A percentile compares a stretch with the other conserved stretches of the same genome.
Evolutionary conservation across 352 stramenopile species (phyloP).

Genomic region (Globisporangium emineosum): DNA sequence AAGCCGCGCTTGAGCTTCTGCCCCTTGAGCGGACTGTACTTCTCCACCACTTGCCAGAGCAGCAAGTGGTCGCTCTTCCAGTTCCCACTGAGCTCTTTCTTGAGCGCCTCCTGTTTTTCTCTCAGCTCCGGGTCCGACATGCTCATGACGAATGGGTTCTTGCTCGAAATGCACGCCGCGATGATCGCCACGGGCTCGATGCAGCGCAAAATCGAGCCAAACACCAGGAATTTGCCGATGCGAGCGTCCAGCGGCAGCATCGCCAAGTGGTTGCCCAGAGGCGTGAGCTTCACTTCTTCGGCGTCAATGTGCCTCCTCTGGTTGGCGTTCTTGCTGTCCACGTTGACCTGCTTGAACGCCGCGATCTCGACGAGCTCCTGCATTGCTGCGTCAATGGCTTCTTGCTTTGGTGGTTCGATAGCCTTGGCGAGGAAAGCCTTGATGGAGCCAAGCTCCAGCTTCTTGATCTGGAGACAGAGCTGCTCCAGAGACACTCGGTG

Average conservation of each 20-base stretch:
- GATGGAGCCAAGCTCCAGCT: conserved; percentile 73
- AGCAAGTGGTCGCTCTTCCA: conserved; percentile 82
- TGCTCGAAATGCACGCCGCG: conserved; percentile 75
- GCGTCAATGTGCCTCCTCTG: conserved; percentile 24
- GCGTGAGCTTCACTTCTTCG: conserved; percentile 85
- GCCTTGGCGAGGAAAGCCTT: conserved; percentile 69
- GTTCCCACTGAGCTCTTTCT: conserved; percentile 56
- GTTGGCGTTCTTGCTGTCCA: neutral
- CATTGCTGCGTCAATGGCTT: conserved; percentile 91
- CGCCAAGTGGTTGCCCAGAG: conserved; percentile 87
- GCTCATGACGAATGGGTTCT: conserved; percentile 75
- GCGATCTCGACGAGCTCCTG: conserved; percentile 88
- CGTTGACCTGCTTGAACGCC: conserved; percentile 57
- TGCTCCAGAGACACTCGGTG: conserved; percentile 85
- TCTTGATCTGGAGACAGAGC: conserved; percentile 86
- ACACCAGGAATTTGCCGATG: conserved; percentile 87
- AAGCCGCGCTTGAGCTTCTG: conserved; percentile 59
- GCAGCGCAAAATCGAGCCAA: conserved; percentile 84
- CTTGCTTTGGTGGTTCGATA: conserved; percentile 90
- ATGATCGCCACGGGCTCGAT: conserved; percentile 83
- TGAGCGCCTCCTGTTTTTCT: conserved; percentile 53
- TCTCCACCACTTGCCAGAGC: conserved; percentile 77
- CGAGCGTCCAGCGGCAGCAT: conserved; percentile 84
- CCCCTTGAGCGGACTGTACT: conserved; percentile 43
- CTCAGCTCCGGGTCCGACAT: conserved; percentile 62